phyloP scores from a whole-genome alignment of 2,329 filamentous ascomycete species.

The Diaporthe destruens region DNA sequence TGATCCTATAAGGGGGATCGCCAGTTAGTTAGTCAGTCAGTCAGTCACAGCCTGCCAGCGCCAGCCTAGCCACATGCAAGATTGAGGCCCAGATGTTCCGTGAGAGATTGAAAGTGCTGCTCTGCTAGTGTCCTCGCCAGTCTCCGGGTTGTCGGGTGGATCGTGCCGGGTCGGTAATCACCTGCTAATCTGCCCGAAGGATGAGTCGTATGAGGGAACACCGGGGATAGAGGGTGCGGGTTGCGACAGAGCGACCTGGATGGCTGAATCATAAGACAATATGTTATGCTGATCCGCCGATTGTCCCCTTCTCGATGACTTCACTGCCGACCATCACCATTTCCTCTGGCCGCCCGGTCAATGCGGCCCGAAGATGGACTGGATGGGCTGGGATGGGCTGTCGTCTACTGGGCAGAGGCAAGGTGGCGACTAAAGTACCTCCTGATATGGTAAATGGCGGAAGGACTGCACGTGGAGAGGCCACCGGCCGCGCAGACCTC shows the following conservation, averaged over 20 bases:
- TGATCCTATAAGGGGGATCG: background rate
- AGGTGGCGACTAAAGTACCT: constrained; percentile 16
- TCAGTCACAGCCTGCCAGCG: too few relatives aligned
- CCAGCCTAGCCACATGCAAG: background rate
- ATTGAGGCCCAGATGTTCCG: constrained; percentile 8
- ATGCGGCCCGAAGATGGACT: constrained; percentile 24
- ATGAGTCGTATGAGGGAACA: background rate
- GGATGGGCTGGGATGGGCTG: too few relatives aligned
- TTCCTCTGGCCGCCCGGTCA: constrained; percentile 21
- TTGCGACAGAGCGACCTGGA: constrained; percentile 8
- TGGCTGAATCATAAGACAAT: constrained; percentile 19
- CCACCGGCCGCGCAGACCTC: background rate
- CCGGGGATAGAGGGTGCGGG: background rate
- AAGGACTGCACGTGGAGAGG: constrained; percentile 7
- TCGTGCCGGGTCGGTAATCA: constrained; percentile 17
- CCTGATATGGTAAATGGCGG: constrained; percentile 1
- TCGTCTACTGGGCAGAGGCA: background rate
- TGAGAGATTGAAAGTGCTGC: constrained; percentile 12
- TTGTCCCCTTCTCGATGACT: background rate
- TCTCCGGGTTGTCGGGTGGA: background rate
- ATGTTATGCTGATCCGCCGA: constrained; percentile 14
- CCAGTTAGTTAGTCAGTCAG: background rate
- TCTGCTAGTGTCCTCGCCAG: background rate
- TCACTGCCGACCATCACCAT: constrained; percentile 31
- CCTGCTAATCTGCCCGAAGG: constrained; percentile 18